These are phyloP conservation scores for Eimeria acervulina DNA, from an alignment of 169 alveolate species.

Conservation along the genomic window DNA sequence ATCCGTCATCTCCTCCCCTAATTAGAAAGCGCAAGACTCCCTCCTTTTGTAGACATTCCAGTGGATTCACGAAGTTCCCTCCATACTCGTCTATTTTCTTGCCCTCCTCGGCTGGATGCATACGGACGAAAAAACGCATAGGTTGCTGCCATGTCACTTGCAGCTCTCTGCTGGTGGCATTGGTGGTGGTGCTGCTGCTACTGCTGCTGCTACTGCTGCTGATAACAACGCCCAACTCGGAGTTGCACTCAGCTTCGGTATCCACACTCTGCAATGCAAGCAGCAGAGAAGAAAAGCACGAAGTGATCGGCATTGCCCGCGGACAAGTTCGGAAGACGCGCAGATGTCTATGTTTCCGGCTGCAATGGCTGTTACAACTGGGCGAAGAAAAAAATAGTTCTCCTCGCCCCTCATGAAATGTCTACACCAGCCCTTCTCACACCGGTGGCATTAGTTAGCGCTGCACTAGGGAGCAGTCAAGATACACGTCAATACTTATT, in stretches of 20 bases:
- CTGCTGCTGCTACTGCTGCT: conserved; percentile 35
- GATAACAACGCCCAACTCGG: conserved; percentile 46
- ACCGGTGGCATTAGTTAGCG: neutral
- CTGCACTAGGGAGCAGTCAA: neutral
- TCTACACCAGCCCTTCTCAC: neutral
- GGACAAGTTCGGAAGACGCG: neutral
- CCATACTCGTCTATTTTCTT: conserved; percentile 32
- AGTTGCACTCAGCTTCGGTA: neutral
- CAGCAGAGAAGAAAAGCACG: neutral
- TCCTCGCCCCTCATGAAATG: neutral
- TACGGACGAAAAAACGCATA: neutral
- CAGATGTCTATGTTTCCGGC: neutral
- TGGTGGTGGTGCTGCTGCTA: conserved; percentile 19
- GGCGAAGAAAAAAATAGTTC: neutral
- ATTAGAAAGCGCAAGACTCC: conserved; percentile 49
- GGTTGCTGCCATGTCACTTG: conserved; percentile 67
- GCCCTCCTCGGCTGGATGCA: neutral
- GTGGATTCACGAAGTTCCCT: neutral
- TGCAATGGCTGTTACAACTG: neutral
- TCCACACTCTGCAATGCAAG: conserved; percentile 44
- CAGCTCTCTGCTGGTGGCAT: neutral
- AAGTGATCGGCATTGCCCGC: neutral
- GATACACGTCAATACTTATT: neutral
- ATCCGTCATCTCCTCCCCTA: neutral
- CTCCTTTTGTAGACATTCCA: conserved; percentile 32